These are phyloP conservation scores for Leonotis leonurus DNA, from an alignment of 257 asterid genomes.

Conservation along the genomic window DNA sequence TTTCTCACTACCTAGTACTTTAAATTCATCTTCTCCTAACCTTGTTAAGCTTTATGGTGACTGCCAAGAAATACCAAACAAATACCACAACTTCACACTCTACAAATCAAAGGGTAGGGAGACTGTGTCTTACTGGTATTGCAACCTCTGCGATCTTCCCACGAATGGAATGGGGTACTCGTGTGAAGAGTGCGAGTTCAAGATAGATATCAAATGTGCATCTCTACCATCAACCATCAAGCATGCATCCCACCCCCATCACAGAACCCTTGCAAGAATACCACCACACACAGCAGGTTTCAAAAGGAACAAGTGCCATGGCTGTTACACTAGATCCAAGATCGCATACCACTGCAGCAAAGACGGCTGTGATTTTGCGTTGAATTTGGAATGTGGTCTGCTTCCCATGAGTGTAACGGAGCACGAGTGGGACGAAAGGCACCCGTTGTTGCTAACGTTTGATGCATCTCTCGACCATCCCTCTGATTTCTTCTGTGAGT, in stretches of 20 bases:
- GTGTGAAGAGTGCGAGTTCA: not conserved
- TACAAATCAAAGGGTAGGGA: not conserved
- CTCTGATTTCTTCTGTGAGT: not conserved
- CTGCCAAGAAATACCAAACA: not conserved
- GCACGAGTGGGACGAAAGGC: not conserved
- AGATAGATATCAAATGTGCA: not conserved
- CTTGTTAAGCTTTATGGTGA: not conserved
- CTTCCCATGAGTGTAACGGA: not conserved
- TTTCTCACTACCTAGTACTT: not conserved
- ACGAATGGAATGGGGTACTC: not conserved
- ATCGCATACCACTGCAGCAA: not conserved
- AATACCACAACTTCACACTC: not conserved
- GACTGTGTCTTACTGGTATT: not conserved
- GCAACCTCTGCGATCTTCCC: not conserved
- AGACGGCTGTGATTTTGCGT: not conserved
- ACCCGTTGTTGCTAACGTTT: not conserved
- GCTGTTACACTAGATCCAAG: not conserved
- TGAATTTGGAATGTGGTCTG: not conserved
- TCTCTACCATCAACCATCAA: not conserved
- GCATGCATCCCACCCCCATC: not conserved
- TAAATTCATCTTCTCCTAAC: not conserved
- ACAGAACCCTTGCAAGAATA: not conserved
- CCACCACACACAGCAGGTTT: not conserved
- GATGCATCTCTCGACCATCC: not conserved
- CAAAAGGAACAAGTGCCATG: not conserved